Base-by-base conservation (phyloP, 305 asterid genomes). In the Caryopteris hybrid region DNA sequence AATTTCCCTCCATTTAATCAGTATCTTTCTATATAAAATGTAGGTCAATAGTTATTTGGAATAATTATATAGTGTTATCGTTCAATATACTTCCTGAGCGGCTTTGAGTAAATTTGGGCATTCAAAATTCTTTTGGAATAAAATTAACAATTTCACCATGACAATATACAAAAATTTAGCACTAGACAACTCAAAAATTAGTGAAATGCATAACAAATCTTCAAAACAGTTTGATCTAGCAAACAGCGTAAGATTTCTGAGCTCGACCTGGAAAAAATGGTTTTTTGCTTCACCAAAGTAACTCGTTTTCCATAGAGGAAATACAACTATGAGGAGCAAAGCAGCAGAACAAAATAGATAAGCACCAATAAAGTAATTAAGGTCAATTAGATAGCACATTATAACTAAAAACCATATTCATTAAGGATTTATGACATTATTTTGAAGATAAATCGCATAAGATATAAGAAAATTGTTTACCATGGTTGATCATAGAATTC, bases 401-500 rank as follows among this genome's bases (percentile, higher is more conserved):
- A 16, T 14, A 45, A 33, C 17, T 4, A 16, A 66, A 3, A 25
- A 48, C 18, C 17, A 33, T 34, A 65, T 23, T 41, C 10, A 53
- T 6, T 8, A 33, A 17, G 10, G 22, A 7, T 25, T 31, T 22
- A 41, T 50, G 36, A 18, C 53, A 18, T 42, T 6, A 39, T 10
- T 55, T 51, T 41, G 13, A 57, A 66, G n/a, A 41, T 5, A 12
- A 17, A 20, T 41, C 18, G 42, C 43, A 42, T 36, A 34, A 66
- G 46, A 50, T 46, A n/a, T 20, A 17, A 55, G 54, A 51, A 68
- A 54, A 48, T 36, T 36, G 10, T 43, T 74, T 78, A 92, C 97
- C 98, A 92, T 12, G 96, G 74, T 84, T 92, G 98, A 77, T 82
- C 75, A 71, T 86, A 90, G 81, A 90, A 92, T 66, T 86, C 97